phyloP scores from a whole-genome alignment of 495 filamentous ascomycete species.

The Zalerion maritima region DNA sequence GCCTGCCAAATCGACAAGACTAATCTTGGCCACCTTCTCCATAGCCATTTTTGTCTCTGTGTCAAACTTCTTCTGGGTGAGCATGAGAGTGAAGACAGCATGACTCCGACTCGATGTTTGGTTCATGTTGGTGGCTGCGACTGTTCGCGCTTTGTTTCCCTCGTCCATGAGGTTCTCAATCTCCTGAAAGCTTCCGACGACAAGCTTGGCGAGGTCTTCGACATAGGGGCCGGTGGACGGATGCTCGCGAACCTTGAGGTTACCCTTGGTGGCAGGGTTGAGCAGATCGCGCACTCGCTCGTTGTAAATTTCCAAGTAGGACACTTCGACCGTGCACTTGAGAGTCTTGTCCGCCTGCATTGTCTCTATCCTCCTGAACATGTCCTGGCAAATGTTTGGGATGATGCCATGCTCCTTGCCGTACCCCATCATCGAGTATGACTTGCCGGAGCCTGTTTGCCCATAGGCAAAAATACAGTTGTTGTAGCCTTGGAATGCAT shows the following conservation, averaged over 20 bases:
- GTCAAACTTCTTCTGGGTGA: slow-evolving; percentile 90
- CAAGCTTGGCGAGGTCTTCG: slow-evolving; percentile 90
- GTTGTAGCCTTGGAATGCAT: slow-evolving; percentile 97
- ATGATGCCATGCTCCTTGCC: slow-evolving; percentile 94
- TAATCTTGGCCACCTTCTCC: slow-evolving; percentile 96
- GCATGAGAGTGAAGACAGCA: slow-evolving; percentile 91
- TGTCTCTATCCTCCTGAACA: slow-evolving; percentile 74
- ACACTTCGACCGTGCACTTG: slow-evolving; percentile 89
- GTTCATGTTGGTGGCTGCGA: slow-evolving; percentile 99
- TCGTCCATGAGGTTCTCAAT: slow-evolving; percentile 99
- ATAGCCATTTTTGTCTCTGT: slow-evolving; percentile 88
- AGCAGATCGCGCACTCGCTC: slow-evolving; percentile 92
- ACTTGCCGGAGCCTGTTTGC: slow-evolving; percentile 96
- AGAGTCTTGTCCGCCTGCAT: slow-evolving; percentile 66
- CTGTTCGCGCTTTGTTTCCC: slow-evolving; percentile 95
- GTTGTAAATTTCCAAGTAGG: slow-evolving; percentile 99
- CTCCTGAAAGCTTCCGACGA: slow-evolving; percentile 91
- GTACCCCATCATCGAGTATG: slow-evolving; percentile 99
- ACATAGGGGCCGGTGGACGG: slow-evolving; percentile 96
- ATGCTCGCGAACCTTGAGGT: slow-evolving; percentile 93
- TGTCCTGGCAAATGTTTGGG: slow-evolving; percentile 91
- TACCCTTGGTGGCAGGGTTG: slow-evolving; percentile 92
- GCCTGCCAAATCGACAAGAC: slow-evolving; percentile 92
- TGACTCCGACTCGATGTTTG: slow-evolving; percentile 97
- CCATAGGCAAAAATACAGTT: slow-evolving; percentile 99